These are phyloP conservation scores for Sapria himalayana DNA, from an alignment of 345 rosid genomes.

Conservation along the genomic window DNA sequence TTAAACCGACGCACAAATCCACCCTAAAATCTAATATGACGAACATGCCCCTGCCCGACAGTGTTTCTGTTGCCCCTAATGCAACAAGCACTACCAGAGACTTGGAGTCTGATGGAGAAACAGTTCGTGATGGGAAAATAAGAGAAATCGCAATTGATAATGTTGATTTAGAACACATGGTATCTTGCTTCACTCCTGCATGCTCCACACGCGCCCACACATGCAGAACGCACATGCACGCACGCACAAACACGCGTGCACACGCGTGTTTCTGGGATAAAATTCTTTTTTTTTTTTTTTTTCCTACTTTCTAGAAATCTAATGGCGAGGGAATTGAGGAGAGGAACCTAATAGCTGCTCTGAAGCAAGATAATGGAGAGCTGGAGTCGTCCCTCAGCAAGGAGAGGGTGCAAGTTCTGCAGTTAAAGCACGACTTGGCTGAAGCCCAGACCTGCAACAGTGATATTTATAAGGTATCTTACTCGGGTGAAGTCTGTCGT, in stretches of 20 bases:
- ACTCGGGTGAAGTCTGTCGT: too few relatives aligned
- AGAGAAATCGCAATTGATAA: conserved; percentile 78
- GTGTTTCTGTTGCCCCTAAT: conserved; percentile 56
- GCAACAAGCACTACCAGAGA: conserved; percentile 56
- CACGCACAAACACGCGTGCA: neutral
- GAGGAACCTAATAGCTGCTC: conserved; percentile 21
- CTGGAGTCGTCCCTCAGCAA: conserved; percentile 45
- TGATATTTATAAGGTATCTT: conserved; percentile 78
- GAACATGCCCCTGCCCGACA: conserved; percentile 41
- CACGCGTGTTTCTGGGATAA: neutral
- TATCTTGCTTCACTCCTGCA: too few relatives aligned
- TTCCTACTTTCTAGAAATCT: conserved; percentile 20
- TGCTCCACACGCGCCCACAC: too few relatives aligned
- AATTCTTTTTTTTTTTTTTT: neutral
- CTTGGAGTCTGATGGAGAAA: conserved; percentile 61
- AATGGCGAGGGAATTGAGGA: conserved; percentile 29
- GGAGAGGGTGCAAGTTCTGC: conserved; percentile 48
- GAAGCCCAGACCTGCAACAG: conserved; percentile 60
- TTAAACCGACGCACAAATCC: conserved; percentile 88
- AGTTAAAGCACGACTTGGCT: conserved; percentile 49
- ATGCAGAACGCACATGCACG: too few relatives aligned
- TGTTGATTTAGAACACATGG: conserved; percentile 32
- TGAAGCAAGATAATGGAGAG: conserved; percentile 70
- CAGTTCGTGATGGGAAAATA: conserved; percentile 61
- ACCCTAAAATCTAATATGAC: conserved; percentile 49